These are phyloP conservation scores for Parachaetomium inaequale DNA, from an alignment of 495 filamentous ascomycete species.

Conservation along the genomic window DNA sequence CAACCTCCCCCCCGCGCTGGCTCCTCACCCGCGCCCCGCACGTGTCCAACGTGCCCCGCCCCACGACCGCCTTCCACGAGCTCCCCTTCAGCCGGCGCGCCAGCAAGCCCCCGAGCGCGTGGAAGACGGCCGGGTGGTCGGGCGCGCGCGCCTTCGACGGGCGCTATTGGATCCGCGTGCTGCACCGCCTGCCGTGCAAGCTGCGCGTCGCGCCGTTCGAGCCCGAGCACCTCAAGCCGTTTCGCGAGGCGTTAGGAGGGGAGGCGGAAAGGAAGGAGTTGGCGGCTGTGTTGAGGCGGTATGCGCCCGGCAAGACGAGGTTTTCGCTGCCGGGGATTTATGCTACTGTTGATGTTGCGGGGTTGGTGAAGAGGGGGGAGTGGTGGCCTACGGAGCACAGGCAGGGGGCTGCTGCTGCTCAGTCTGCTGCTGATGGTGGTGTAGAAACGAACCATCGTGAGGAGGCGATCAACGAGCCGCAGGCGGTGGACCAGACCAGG, in stretches of 20 bases:
- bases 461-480: background rate
- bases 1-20: constrained; percentile 31
- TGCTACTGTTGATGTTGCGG: constrained; percentile 24
- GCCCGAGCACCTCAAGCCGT: constrained; percentile 43
- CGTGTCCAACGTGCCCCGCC: constrained; percentile 28
- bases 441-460: background rate
- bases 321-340: constrained; percentile 54
- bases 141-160: constrained; percentile 65
- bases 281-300: constrained; percentile 32
- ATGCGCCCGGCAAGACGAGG: constrained; percentile 50
- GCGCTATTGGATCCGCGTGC: constrained; percentile 74
- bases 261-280: constrained; percentile 23
- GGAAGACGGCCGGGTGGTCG: constrained; percentile 25
- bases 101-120: background rate
- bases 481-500: background rate
- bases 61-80: constrained; percentile 15
- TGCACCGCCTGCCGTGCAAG: constrained; percentile 34
- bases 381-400: constrained; percentile 22
- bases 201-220: constrained; percentile 52
- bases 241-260: constrained; percentile 36
- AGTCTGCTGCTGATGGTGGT: background rate
- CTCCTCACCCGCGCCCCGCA: constrained; percentile 41
- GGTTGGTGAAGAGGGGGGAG: constrained; percentile 13
- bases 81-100: constrained; percentile 14
- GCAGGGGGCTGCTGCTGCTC: background rate